phyloP scores from a whole-genome alignment of 2,329 filamentous ascomycete species.

The Alternaria gaisen region DNA sequence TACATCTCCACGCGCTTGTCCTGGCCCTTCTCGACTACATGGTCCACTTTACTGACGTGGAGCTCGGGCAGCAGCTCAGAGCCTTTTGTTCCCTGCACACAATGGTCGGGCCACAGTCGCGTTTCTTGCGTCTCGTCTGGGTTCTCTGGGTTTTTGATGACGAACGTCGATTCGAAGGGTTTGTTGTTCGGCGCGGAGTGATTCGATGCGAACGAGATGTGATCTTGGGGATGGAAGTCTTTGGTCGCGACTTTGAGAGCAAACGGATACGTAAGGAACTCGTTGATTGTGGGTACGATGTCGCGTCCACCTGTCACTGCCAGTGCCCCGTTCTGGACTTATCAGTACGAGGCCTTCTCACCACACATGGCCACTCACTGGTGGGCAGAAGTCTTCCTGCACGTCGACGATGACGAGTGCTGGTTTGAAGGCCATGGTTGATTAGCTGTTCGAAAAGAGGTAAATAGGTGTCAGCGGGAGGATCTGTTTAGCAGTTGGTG shows the following conservation, averaged over 20 bases:
- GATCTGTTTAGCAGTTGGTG: background rate
- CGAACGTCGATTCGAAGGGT: conserved; percentile 72
- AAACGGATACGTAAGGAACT: conserved; percentile 76
- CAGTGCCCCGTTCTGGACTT: conserved; percentile 78
- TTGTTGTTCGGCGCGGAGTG: conserved; percentile 69
- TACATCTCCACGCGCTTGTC: conserved; percentile 87
- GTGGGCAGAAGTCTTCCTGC: conserved; percentile 94
- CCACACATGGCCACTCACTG: conserved; percentile 63
- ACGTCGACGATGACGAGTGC: conserved; percentile 83
- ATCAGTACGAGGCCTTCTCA: conserved; percentile 22
- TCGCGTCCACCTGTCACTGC: conserved; percentile 78
- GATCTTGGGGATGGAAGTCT: conserved; percentile 84
- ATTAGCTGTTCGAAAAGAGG: background rate
- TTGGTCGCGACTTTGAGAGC: conserved; percentile 81
- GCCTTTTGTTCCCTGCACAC: conserved; percentile 77
- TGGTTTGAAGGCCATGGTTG: conserved; percentile 51
- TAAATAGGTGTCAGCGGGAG: background rate
- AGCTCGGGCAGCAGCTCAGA: conserved; percentile 79
- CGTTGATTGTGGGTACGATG: conserved; percentile 76
- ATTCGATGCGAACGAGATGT: conserved; percentile 89
- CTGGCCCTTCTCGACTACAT: conserved; percentile 79
- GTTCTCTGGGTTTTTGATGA: conserved; percentile 73
- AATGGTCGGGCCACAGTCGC: conserved; percentile 89
- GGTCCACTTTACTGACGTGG: conserved; percentile 66
- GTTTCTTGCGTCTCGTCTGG: conserved; percentile 69